Evolutionary conservation across 2,329 filamentous ascomycete species (phyloP).

Genomic region (Fulvia fulva): DNA sequence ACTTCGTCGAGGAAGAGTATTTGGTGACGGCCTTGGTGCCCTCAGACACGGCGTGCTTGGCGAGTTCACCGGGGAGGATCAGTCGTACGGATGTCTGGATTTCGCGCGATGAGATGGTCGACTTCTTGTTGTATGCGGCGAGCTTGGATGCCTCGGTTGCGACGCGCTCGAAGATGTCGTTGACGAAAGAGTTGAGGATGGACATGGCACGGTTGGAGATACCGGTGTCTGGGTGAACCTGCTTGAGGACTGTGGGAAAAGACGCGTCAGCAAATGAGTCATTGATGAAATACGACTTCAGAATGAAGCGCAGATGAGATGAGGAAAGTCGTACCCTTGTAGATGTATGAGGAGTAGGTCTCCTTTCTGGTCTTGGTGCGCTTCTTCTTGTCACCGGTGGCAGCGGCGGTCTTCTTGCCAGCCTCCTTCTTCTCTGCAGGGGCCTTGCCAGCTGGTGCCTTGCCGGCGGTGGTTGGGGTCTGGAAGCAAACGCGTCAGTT

Average conservation of each 20-base stretch:
- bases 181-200: slow-evolving; percentile 99
- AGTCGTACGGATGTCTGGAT: slow-evolving; percentile 98
- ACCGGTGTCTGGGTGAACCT: slow-evolving; percentile 99
- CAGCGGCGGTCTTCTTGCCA: slow-evolving; percentile 95
- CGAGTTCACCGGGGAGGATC: slow-evolving; percentile 96
- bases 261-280: slow-evolving; percentile 37
- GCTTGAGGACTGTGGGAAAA: slow-evolving; percentile 83
- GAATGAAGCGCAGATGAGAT: slow-evolving; percentile 14
- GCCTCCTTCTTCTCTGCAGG: slow-evolving; percentile 99
- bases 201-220: slow-evolving; percentile 99
- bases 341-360: slow-evolving; percentile 99
- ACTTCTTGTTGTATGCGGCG: slow-evolving; percentile 99
- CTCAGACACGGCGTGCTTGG: slow-evolving; percentile 99
- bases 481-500: slow-evolving; percentile 24
- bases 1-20: slow-evolving; percentile 99
- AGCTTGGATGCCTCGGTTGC: slow-evolving; percentile 98
- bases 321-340: slow-evolving; percentile 75
- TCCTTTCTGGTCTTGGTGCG: slow-evolving; percentile 99
- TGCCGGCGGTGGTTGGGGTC: slow-evolving; percentile 90
- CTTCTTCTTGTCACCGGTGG: slow-evolving; percentile 99
- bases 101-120: slow-evolving; percentile 97
- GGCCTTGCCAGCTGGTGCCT: slow-evolving; percentile 76
- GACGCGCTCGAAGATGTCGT: slow-evolving; percentile 99
- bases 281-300: slow-evolving; percentile 20
- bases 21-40: slow-evolving; percentile 99